Evolutionary conservation across 1,139 yeast species (phyloP).

Genomic region (Lodderomyces pseudojiufengensis): DNA sequence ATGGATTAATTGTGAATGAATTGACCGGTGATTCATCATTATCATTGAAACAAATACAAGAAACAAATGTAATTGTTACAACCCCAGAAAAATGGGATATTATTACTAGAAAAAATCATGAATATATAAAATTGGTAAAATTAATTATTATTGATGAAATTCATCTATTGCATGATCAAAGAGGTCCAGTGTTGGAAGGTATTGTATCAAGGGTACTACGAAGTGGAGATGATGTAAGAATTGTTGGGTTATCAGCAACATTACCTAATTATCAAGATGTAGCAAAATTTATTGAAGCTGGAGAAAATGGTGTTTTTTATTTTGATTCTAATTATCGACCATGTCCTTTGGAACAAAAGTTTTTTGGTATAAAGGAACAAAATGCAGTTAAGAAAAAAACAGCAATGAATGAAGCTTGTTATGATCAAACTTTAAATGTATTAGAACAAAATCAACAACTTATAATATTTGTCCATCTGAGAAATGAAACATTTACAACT

Average conservation of each 20-base stretch:
- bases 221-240: constrained; percentile 51
- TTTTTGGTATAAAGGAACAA: constrained; percentile 82
- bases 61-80: constrained; percentile 82
- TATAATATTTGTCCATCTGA: constrained; percentile 87
- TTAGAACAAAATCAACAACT: constrained; percentile 61
- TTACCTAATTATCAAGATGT: constrained; percentile 89
- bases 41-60: constrained; percentile 70
- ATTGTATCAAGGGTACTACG: constrained; percentile 75
- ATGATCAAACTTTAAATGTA: constrained; percentile 72
- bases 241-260: constrained; percentile 91
- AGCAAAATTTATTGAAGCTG: constrained; percentile 74
- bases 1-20: constrained; percentile 76
- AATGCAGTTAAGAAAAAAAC: constrained; percentile 73
- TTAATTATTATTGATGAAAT: constrained; percentile 90
- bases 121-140: constrained; percentile 59
- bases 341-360: constrained; percentile 87
- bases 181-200: constrained; percentile 93
- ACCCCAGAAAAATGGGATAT: constrained; percentile 99
- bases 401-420: constrained; percentile 91
- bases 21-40: constrained; percentile 87
- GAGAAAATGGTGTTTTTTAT: constrained; percentile 60
- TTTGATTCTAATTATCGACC: constrained; percentile 87
- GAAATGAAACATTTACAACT: constrained; percentile 86
- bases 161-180: constrained; percentile 86
- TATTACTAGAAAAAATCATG: constrained; percentile 69